Evolutionary conservation across 805 yeast genomes (phyloP), one percentile per base, ranked within the genome.

Genomic region (Zygotorulaspora sp.): DNA sequence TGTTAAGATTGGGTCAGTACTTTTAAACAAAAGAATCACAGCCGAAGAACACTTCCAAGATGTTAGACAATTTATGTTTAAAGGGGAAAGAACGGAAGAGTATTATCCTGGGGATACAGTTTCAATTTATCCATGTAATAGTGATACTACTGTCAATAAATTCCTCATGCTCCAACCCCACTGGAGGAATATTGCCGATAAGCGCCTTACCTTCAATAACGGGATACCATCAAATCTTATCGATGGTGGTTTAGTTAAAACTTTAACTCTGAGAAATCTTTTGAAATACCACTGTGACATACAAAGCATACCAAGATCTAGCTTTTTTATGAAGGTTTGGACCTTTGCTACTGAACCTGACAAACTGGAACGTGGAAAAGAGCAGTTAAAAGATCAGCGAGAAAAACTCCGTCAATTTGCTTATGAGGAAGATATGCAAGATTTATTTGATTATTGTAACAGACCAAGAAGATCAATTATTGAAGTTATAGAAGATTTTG

Each of bases 401-500:
- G 92, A 80, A 35, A 84, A 86, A 52, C 67, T 92, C 31, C 64
- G 65, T 35, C 96, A 92, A 50, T 84, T 92, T 50, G 75, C 83
- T 7, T 65, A 73, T 7, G 69, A 79, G 34, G 81, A 81, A 30
- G 87, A 84, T 35, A 74, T 82, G 36, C 88, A 90, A 55, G 96
- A 85, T 38, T 62, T 89, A 30, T 90, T 78, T 57, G 80, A 90
- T 58, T 92, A 92, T 60, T 94, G 94, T n/a, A 84, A 87, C 55
- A 67, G 97, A 42, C 97, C 97, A 4, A 71, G 96, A 46, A 62
- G 99, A 48, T 87, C 95, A 34, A 73, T 89, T 3, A 55, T 88
- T 15, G 99, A 92, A 58, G 83, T 84, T 0, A 58, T 92, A 5
- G 71, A 77, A 36, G 99, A 92, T 57, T 92, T 92, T 55, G 78